Percentiles rank a stretch among this genome's conserved stretches.
phyloP scores from a whole-genome alignment of 2,329 filamentous ascomycete genomes.

The Fusarium tjaetaba region DNA sequence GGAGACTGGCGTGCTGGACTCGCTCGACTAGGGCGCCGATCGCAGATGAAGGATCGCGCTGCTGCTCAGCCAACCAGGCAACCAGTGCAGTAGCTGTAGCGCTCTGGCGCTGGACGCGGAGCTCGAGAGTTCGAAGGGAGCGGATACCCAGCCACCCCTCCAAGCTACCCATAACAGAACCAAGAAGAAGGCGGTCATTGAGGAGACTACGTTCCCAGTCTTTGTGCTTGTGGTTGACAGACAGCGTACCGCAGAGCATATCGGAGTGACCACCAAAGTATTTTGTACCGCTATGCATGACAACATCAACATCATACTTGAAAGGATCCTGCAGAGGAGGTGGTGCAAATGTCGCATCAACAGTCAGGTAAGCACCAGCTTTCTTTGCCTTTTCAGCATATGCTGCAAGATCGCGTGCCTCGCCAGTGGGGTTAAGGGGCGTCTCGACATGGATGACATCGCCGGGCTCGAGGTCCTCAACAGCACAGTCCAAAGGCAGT shows the following conservation, averaged over 20 bases:
- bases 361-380: conserved; percentile 78
- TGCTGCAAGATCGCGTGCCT: conserved; percentile 75
- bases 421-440: conserved; percentile 89
- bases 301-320: conserved; percentile 78
- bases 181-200: conserved; percentile 78
- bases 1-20: conserved; percentile 82
- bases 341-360: conserved; percentile 93
- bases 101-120: conserved; percentile 83
- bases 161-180: conserved; percentile 85
- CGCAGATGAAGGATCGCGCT: conserved; percentile 51
- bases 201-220: conserved; percentile 70
- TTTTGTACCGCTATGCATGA: conserved; percentile 95
- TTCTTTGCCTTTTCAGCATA: conserved; percentile 79
- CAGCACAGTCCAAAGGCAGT: conserved; percentile 75
- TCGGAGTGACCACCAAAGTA: conserved; percentile 97
- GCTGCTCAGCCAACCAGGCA: conserved; percentile 70
- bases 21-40: conserved; percentile 66
- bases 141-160: conserved; percentile 93
- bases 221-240: conserved; percentile 64
- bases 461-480: conserved; percentile 74
- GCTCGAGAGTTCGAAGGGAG: conserved; percentile 84
- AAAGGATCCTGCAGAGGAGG: conserved; percentile 92
- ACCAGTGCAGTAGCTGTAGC: conserved; percentile 76
- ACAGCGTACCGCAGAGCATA: conserved; percentile 87
- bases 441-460: conserved; percentile 94